A percentile compares a stretch with the other conserved stretches of the same genome.
Evolutionary conservation across 495 filamentous ascomycete genomes (phyloP).

Genomic region (Daldinia caldariorum): DNA sequence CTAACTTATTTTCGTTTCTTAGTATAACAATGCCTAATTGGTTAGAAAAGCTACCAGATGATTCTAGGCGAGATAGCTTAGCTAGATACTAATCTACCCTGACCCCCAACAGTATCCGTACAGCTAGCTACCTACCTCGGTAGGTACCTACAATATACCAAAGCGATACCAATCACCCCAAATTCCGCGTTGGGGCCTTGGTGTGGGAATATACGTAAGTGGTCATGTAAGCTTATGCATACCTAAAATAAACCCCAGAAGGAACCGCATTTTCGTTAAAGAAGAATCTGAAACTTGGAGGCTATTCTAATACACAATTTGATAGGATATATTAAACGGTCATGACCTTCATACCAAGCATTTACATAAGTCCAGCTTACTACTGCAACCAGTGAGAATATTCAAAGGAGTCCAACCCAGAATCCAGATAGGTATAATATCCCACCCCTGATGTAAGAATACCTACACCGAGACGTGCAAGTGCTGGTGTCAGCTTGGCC

Average conservation of each 20-base stretch:
- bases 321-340: background rate
- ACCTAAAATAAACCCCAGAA: background rate
- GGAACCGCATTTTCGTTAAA: background rate
- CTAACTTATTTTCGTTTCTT: background rate
- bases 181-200: background rate
- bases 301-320: background rate
- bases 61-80: too few relatives aligned
- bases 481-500: background rate
- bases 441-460: background rate
- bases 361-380: conserved; percentile 2
- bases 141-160: too few relatives aligned
- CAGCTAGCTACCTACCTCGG: too few relatives aligned
- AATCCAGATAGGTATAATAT: background rate
- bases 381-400: background rate
- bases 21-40: background rate
- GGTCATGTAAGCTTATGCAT: background rate
- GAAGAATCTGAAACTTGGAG: background rate
- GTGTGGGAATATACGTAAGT: background rate
- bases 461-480: background rate
- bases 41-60: background rate
- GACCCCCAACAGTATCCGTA: too few relatives aligned
- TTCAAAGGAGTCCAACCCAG: background rate
- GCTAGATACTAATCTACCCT: too few relatives aligned
- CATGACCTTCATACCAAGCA: background rate
- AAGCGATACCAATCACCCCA: background rate